Evolutionary conservation across 2,329 filamentous ascomycete genomes (phyloP).

Genomic region (Scedosporium dehoogii): DNA sequence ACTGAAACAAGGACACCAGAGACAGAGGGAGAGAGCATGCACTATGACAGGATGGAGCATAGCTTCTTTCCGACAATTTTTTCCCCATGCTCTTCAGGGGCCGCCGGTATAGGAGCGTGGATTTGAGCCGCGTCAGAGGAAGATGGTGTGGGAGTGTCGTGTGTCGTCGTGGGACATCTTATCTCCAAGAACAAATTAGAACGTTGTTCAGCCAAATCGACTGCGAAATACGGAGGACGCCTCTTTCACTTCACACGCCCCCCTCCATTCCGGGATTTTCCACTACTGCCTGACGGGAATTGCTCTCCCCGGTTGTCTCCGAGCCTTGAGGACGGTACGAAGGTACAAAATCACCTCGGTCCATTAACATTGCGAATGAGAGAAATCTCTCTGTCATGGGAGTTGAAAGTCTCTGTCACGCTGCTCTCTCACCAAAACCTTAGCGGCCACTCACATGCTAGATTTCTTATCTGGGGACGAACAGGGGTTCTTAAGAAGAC

Average conservation of each 20-base stretch:
- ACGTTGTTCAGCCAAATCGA: no score
- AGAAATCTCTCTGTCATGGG: constrained; percentile 1
- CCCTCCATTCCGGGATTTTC: neutral
- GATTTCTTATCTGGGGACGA: constrained; percentile 1
- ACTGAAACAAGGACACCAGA: neutral
- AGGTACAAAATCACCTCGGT: neutral
- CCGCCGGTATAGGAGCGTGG: neutral
- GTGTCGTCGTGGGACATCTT: neutral
- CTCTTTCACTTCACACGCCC: neutral
- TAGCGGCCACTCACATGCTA: neutral
- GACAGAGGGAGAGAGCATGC: neutral
- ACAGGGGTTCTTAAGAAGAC: neutral
- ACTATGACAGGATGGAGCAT: no score
- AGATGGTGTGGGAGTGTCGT: neutral
- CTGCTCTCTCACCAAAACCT: neutral
- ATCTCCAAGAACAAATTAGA: neutral
- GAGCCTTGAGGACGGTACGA: neutral
- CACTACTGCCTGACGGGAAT: neutral
- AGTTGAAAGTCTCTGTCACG: constrained; percentile 2
- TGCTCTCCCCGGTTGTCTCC: neutral
- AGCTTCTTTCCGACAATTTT: neutral
- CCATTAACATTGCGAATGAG: neutral
- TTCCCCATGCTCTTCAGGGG: neutral
- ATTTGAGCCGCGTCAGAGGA: neutral
- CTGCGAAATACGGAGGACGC: no score